Base-by-base conservation (phyloP, 306 rosid genomes). In the Cucumis melo region DNA sequence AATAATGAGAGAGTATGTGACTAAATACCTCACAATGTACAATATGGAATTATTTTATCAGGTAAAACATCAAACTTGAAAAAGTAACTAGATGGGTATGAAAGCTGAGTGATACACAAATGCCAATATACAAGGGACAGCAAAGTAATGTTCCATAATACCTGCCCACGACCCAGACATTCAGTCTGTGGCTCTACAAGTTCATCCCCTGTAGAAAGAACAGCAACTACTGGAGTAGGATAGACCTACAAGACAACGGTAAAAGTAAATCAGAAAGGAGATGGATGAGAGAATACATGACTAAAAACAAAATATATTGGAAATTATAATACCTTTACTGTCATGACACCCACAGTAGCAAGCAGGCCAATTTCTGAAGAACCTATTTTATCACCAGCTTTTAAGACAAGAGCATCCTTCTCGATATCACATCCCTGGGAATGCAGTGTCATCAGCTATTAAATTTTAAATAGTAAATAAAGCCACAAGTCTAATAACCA, bases 161-260 rank as follows among this genome's bases (percentile, higher is more conserved):
- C 96, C 98, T 93, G 94, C 76, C 97, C 97, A 78, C 88, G 91
- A 71, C 83, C 58, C 61, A 93, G 75, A 82, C 84, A 75, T 42
- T 65, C 78, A 29, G 90, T 91, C 56, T 86, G 62, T 75, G 91
- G 92, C 80, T 93, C 97, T 55, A 89, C 92, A 81, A 93, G 97
- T 77, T 93, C 98, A 21, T 93, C 98, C 58, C 98, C 97, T 0
- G 98, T 91, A 29, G 97, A 93, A 83, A 93, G 97, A 77, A 93
- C 94, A 67, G 85, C 97, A 60, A 93, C 51, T 38, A 75, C 81
- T 57, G 98, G 97, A 46, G 85, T 78, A 53, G 92, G 88, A 82
- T 87, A 88, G 10, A 93, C 98, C 97, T 93, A 83, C 66, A 79
- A 24, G 67, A 80, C 70, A 76, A 68, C 80, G 81, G 72, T 64